Percentiles rank a stretch among this genome's conserved stretches.
phyloP scores from a whole-genome alignment of 139 green algal species.

The Tetradesmus obliquus region DNA sequence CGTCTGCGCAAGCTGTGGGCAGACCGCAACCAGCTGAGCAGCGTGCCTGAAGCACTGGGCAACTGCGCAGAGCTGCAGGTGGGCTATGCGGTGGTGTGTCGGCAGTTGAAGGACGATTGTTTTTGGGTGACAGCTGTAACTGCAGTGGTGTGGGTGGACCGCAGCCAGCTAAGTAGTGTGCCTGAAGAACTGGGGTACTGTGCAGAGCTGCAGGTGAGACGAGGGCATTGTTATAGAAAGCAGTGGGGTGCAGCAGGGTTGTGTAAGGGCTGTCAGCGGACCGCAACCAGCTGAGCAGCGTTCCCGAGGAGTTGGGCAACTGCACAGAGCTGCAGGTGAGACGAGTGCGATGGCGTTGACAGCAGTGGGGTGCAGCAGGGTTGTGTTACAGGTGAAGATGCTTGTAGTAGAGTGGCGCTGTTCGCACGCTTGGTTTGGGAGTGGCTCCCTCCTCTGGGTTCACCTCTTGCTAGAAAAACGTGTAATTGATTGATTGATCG shows the following conservation, averaged over 20 bases:
- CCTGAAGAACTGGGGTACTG: background rate
- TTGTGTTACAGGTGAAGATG: no score
- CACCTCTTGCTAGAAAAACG: no score
- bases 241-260: no score
- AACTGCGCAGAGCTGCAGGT: conserved; percentile 48
- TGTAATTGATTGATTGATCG: no score
- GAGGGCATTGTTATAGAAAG: no score
- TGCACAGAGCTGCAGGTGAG: conserved; percentile 44
- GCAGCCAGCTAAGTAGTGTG: background rate
- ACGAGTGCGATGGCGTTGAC: background rate
- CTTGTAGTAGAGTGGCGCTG: no score
- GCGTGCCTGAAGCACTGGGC: conserved; percentile 47
- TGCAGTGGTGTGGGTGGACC: background rate
- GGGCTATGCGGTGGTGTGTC: background rate
- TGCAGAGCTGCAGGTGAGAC: background rate
- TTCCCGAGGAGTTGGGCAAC: conserved; percentile 34
- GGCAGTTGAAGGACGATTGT: background rate
- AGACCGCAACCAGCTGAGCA: conserved; percentile 52
- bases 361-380: background rate
- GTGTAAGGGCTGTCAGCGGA: no score
- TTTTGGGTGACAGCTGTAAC: background rate
- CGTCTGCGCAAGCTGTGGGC: conserved; percentile 53
- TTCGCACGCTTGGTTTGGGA: no score
- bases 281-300: background rate
- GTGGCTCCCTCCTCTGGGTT: no score